Evolutionary conservation across 192 early-diverging fungal species (phyloP).

Genomic region (Physocladia obscura): DNA sequence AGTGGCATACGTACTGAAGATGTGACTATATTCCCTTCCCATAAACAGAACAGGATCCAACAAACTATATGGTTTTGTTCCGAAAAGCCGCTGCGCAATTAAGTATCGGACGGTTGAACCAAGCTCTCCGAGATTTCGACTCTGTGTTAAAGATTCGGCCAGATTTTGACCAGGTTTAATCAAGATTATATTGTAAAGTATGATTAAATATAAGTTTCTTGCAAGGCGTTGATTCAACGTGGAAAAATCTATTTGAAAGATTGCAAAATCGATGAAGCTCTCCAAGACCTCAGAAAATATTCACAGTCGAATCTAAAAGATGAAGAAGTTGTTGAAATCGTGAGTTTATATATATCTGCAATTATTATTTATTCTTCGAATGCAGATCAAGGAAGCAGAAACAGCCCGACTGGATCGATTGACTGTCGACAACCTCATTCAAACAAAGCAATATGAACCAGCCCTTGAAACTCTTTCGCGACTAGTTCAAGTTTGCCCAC

Average conservation of each 20-base stretch:
- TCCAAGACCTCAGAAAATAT: slow-evolving; percentile 51
- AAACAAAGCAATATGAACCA: slow-evolving; percentile 56
- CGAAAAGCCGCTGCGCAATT: slow-evolving; percentile 83
- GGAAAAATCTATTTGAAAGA: slow-evolving; percentile 25
- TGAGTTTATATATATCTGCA: background rate
- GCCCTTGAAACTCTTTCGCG: slow-evolving; percentile 34
- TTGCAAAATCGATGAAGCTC: slow-evolving; percentile 21
- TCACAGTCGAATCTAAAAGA: slow-evolving; percentile 41
- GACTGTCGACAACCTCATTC: slow-evolving; percentile 39
- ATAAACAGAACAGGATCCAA: slow-evolving; percentile 66
- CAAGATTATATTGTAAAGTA: background rate
- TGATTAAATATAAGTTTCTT: background rate
- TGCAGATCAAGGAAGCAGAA: slow-evolving; percentile 24
- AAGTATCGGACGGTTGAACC: slow-evolving; percentile 64
- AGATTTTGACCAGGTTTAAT: slow-evolving; percentile 48
- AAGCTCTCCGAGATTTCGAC: slow-evolving; percentile 81
- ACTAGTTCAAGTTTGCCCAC: slow-evolving; percentile 22
- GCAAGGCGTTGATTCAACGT: slow-evolving; percentile 28
- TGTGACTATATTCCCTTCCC: slow-evolving; percentile 38
- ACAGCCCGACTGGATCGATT: slow-evolving; percentile 37
- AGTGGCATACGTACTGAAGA: slow-evolving; percentile 28
- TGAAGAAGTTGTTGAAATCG: slow-evolving; percentile 32
- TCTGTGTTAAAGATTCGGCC: slow-evolving; percentile 77
- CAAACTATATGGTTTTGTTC: slow-evolving; percentile 84
- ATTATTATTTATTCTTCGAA: background rate